Conservation (phyloP, 2,329 filamentous ascomycete species). For the Cordyceps tenuipes region DNA sequence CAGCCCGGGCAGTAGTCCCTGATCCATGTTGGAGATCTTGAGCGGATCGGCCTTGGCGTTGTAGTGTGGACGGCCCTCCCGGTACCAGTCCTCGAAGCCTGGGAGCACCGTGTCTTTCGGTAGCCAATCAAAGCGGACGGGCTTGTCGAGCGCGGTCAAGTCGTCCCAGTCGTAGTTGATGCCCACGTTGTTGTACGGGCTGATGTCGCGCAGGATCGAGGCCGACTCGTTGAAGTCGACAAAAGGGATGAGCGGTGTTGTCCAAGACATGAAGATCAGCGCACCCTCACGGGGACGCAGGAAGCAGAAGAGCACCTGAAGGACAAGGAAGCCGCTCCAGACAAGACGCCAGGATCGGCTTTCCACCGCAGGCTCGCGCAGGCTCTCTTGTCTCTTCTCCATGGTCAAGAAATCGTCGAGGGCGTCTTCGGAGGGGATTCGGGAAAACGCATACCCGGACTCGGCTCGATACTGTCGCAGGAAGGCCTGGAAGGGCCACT, state of each 20-base stretch:
- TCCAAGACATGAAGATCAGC: constrained; percentile 28
- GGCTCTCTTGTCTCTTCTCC: not conserved
- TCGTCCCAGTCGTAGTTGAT: constrained; percentile 23
- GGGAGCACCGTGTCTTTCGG: constrained; percentile 15
- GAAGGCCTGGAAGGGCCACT: not conserved
- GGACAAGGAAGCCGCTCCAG: constrained; percentile 12
- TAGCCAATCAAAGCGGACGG: constrained; percentile 20
- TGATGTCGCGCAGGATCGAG: constrained; percentile 21
- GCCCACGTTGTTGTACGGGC: constrained; percentile 19
- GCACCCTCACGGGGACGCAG: constrained; percentile 25
- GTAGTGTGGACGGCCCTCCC: constrained; percentile 22
- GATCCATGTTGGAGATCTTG: constrained; percentile 31
- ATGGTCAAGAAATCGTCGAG: not conserved
- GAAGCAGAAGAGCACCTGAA: constrained; percentile 19
- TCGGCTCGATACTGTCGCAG: not conserved
- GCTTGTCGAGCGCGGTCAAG: constrained; percentile 18
- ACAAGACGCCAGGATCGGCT: constrained; percentile 13
- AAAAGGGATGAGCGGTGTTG: constrained; percentile 25
- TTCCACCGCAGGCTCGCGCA: not conserved
- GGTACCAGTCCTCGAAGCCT: constrained; percentile 23
- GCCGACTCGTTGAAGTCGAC: constrained; percentile 27
- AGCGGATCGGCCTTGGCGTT: constrained; percentile 29
- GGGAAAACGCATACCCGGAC: not conserved
- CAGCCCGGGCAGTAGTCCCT: constrained; percentile 23
- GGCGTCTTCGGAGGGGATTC: not conserved